Evolutionary conservation across 495 filamentous ascomycete genomes (phyloP), one percentile per base, ranked within the genome.

Genomic region (Neurospora sp.): DNA sequence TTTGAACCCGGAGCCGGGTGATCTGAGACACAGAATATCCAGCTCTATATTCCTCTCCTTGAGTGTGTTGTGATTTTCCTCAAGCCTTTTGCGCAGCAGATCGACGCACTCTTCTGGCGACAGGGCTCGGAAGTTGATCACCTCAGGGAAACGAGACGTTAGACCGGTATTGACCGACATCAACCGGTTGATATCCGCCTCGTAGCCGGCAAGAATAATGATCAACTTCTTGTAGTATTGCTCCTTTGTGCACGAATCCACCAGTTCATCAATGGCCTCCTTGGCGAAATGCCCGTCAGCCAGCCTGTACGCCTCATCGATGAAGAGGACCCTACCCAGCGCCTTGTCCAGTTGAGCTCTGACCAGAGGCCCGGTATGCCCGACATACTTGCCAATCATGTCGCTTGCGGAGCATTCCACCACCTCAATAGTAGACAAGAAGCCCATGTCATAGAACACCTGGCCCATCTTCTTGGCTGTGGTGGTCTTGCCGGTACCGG

Each of bases 161-260:
- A 92, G 79, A 1, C 89, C 89, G 0, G 86, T 82, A 73, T 91
- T 91, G 53, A 85, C 84, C 7, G 79, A 76, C 87, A 94, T 88
- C 1, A 96, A 85, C 0, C 85, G 82, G 76, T 94, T 89, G 75
- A 94, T 94, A 40, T 93, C 90, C 1, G 82, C 72, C 40, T 89
- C 87, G 73, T 94, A 94, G 2, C 92, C 92, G 0, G 93, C 92
- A 0, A 94, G 83, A 59, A 96, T 92, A 18, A 91, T 84, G 53
- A 96, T 84, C 2, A 96, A 78, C 73, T 91, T 93, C 68, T 86
- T 83, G 8, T 77, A 74, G 75, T 88, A 96, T 37, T 81, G 81
- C 1, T 86, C 84, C 75, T 91, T 92, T 0, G 90, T 92, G 10
- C 92, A 81, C 53, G 83, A 88, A 78, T 93, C 89, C 0, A 92